These are phyloP conservation scores for Epithele typhae DNA, from an alignment of 768 basidiomycete genomes.

Conservation along the genomic window DNA sequence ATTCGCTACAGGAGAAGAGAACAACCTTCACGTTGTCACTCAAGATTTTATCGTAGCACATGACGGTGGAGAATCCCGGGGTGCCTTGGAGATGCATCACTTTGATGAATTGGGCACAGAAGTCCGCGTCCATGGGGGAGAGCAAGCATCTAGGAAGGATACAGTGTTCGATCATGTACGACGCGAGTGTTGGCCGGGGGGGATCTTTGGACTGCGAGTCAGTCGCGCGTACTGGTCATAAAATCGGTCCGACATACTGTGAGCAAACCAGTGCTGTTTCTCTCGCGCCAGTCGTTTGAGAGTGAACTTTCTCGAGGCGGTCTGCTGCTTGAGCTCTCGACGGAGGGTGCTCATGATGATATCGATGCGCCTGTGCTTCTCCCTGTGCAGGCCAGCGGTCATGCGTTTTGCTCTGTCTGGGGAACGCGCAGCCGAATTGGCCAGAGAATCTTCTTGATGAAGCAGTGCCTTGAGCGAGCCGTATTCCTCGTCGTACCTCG, in stretches of 20 bases:
- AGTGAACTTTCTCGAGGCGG: constrained; percentile 65
- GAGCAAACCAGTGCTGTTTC: constrained; percentile 80
- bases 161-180: constrained; percentile 81
- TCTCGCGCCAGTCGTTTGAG: constrained; percentile 73
- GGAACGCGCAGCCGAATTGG: constrained; percentile 65
- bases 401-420: constrained; percentile 57
- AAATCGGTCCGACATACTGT: constrained; percentile 35
- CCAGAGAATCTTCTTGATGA: constrained; percentile 63
- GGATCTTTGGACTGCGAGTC: constrained; percentile 28
- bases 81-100: constrained; percentile 87
- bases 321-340: constrained; percentile 75
- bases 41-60: constrained; percentile 85
- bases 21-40: constrained; percentile 80
- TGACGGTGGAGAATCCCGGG: constrained; percentile 79
- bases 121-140: constrained; percentile 97
- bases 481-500: constrained; percentile 78
- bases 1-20: constrained; percentile 92
- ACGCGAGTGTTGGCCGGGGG: constrained; percentile 47
- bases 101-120: constrained; percentile 87
- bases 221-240: background rate
- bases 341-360: constrained; percentile 53
- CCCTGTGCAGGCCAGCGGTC: constrained; percentile 53
- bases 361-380: constrained; percentile 63
- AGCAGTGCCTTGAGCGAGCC: constrained; percentile 55
- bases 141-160: constrained; percentile 87